Percentiles rank a stretch among this genome's conserved stretches.
These are phyloP conservation scores for Suillus brevipes DNA, from an alignment of 768 basidiomycete genomes.

Conservation along the genomic window DNA sequence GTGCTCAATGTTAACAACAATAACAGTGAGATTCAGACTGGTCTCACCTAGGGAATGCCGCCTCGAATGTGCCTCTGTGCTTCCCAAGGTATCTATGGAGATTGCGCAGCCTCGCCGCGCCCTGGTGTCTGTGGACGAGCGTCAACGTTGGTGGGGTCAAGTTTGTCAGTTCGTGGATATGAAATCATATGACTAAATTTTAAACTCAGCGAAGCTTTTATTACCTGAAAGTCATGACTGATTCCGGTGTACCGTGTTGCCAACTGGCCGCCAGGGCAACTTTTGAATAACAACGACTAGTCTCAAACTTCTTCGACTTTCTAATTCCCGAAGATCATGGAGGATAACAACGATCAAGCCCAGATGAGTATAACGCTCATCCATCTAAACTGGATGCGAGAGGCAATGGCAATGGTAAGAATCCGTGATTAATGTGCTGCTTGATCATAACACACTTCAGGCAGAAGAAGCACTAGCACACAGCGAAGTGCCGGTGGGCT, in stretches of 20 bases:
- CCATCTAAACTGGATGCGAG: slow-evolving; percentile 73
- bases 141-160: neutral
- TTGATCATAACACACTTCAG: slow-evolving; percentile 30
- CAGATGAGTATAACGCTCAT: slow-evolving; percentile 16
- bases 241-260: neutral
- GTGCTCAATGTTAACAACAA: neutral
- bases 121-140: neutral
- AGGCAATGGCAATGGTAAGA: slow-evolving; percentile 80
- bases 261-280: neutral
- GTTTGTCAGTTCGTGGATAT: neutral
- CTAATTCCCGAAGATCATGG: neutral
- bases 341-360: too few species aligned
- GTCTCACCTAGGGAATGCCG: neutral
- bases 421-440: neutral
- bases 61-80: neutral
- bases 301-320: neutral
- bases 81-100: neutral
- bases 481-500: slow-evolving; percentile 94
- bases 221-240: neutral
- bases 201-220: neutral
- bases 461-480: slow-evolving; percentile 84
- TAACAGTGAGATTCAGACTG: neutral
- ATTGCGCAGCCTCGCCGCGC: neutral
- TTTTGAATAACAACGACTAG: too few species aligned
- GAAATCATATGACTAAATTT: neutral